Percentiles rank a stretch among this genome's conserved stretches.
Evolutionary conservation across 495 filamentous ascomycete species (phyloP).

Genomic region (Penicillium cosmopolitanum): DNA sequence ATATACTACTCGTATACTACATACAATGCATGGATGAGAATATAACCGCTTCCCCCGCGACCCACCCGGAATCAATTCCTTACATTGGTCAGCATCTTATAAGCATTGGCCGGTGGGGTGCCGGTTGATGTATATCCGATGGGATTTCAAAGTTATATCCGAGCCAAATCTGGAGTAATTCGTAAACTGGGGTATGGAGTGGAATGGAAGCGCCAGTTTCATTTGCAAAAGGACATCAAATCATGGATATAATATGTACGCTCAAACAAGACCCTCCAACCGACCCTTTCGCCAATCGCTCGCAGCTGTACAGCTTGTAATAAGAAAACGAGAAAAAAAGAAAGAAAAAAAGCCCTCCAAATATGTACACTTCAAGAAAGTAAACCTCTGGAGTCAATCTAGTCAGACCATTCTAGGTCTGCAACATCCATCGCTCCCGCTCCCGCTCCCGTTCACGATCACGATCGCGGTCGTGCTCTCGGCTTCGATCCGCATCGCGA

Average conservation of each 20-base stretch:
- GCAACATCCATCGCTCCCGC: conserved; percentile 24
- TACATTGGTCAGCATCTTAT: conserved; percentile 27
- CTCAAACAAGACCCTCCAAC: conserved; percentile 11
- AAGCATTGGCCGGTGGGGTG: conserved; percentile 19
- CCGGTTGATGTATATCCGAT: conserved; percentile 25
- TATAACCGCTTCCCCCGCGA: conserved; percentile 22
- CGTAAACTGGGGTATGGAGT: neutral
- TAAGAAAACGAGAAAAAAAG: conserved; percentile 7
- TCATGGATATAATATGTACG: conserved; percentile 23
- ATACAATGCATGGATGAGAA: conserved; percentile 14
- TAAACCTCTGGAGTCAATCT: neutral
- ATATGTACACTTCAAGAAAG: conserved; percentile 1
- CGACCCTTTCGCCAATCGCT: conserved; percentile 20
- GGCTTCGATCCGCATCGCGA: conserved; percentile 14
- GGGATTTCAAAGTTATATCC: neutral
- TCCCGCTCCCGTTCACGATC: conserved; percentile 43
- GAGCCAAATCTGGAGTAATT: neutral
- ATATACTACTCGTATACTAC: too few species aligned
- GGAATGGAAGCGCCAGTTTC: conserved; percentile 6
- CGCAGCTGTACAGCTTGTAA: conserved; percentile 16
- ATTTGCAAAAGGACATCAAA: conserved; percentile 8
- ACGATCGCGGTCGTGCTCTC: conserved; percentile 22
- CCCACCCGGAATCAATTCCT: conserved; percentile 14
- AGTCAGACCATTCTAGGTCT: conserved; percentile 13
- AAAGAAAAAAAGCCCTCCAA: neutral